A percentile compares a stretch with the other conserved stretches of the same genome.
Evolutionary conservation across 2,329 filamentous ascomycete species (phyloP).

Genomic region (Alternaria conjuncta): DNA sequence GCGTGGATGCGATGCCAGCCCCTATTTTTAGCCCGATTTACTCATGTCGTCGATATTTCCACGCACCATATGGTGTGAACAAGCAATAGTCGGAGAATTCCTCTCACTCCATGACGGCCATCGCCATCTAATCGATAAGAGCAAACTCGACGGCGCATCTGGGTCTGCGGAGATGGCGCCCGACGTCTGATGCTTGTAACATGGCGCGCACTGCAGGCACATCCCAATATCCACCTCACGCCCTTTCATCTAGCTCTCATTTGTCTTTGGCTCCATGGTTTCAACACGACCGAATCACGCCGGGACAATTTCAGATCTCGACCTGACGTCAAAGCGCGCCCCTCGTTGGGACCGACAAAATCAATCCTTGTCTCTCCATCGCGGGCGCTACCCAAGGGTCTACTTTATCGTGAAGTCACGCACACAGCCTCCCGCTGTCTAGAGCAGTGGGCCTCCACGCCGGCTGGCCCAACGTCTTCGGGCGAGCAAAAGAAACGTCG

Average conservation of each 20-base stretch:
- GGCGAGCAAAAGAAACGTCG: neutral
- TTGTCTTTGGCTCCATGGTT: constrained; percentile 1
- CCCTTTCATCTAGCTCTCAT: constrained; percentile 9
- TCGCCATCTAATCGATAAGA: constrained; percentile 9
- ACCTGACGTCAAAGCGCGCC: neutral
- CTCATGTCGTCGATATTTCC: constrained; percentile 2
- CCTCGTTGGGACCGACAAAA: constrained; percentile 1
- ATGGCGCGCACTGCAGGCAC: constrained; percentile 3
- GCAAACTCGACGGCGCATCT: neutral
- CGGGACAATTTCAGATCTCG: constrained; percentile 1
- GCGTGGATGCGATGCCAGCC: constrained; percentile 13
- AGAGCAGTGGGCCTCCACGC: neutral
- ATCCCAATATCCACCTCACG: constrained; percentile 7
- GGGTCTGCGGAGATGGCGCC: constrained; percentile 9
- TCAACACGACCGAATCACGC: constrained; percentile 5
- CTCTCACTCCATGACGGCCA: neutral
- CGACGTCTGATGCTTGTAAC: neutral
- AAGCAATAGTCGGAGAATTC: constrained; percentile 3
- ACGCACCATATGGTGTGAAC: neutral
- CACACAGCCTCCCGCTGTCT: neutral
- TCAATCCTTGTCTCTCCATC: neutral
- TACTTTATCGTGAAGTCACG: constrained; percentile 1
- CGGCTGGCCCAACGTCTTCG: neutral
- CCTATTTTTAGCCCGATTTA: constrained; percentile 30
- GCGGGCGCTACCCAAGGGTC: constrained; percentile 2